Evolutionary conservation across 2,329 filamentous ascomycete species (phyloP).

Genomic region (Ophiostoma australiae): DNA sequence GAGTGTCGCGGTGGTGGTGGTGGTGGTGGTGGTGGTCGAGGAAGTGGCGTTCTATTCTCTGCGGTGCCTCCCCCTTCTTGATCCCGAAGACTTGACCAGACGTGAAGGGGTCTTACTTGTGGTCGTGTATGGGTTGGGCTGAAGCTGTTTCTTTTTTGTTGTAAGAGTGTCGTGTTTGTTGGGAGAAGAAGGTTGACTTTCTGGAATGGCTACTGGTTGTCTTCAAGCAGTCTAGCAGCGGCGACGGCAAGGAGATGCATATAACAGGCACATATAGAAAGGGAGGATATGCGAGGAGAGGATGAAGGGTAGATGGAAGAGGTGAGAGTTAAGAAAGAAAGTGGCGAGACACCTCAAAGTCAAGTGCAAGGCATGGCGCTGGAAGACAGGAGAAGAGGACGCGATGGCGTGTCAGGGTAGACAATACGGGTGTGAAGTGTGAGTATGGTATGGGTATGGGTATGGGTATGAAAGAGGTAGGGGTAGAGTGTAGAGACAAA

Average conservation of each 20-base stretch:
- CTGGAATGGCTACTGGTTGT: neutral
- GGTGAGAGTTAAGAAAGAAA: neutral
- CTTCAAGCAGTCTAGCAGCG: neutral
- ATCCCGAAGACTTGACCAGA: neutral
- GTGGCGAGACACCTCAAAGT: neutral
- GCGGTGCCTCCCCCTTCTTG: constrained; percentile 1
- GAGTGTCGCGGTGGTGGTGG: neutral
- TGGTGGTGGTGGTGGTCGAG: neutral
- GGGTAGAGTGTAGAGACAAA: neutral
- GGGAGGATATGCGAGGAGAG: neutral
- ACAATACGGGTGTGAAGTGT: neutral
- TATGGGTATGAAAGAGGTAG: neutral
- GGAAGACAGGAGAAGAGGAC: neutral
- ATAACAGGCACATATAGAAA: constrained; percentile 25
- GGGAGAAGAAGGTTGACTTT: neutral
- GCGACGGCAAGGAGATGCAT: neutral
- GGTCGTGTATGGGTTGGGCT: neutral
- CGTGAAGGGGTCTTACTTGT: neutral
- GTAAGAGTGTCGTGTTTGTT: neutral
- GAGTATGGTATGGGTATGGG: neutral
- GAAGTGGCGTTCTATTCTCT: neutral
- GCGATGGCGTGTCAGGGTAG: neutral
- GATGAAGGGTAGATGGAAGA: constrained; percentile 22
- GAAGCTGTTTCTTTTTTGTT: neutral
- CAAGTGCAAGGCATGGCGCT: neutral